Evolutionary conservation across 768 basidiomycete genomes (phyloP), one percentile per base, ranked within the genome.

Genomic region (Amanita subjunquillea): DNA sequence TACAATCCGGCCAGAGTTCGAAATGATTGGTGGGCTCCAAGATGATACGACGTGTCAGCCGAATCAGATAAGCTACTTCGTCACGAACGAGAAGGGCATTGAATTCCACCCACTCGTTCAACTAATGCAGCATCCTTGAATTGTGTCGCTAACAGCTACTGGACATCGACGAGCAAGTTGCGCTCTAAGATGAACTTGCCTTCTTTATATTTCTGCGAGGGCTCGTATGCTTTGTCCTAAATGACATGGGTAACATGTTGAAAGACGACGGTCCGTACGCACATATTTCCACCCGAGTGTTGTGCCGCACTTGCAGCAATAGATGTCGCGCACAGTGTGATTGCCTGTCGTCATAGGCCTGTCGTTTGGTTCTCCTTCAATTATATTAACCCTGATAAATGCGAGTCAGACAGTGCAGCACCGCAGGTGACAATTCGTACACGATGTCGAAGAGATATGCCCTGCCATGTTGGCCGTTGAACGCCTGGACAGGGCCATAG

Each of bases 271-370:
- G 37, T 44, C 37, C 4, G 41, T 15, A 44, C 85, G 67, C 65
- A 91, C 96, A 67, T 99, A 99, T 92, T 97, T 97, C 95, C 96
- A 98, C 52, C 95, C 95, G 30, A 99, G 77, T 15, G 77, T 80
- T 47, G 78, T 79, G 55, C 81, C 78, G 68, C 95, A 99, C 67
- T 94, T 95, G 74, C 76, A 71, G 69, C 95, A 99, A 68, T 80
- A 90, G 57, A 98, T 91, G 66, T 99, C 95, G 53, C 95, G 84
- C 32, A 99, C 95, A 25, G 87, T 90, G 70, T 99, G 96, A 60
- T 88, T 82, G 20, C 95, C 95, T 20, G 95, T 99, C 29, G 93
- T 94, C 95, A 98, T 99, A 54, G 83, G 81, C 56, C 96, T 79
- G 65, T 97, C 95, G 64, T 78, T 87, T 38, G 91, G 84, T 59